Percentiles rank a stretch among this genome's conserved stretches.
phyloP scores from a whole-genome alignment of 2,329 filamentous ascomycete genomes.

The Aspergillus sp. region DNA sequence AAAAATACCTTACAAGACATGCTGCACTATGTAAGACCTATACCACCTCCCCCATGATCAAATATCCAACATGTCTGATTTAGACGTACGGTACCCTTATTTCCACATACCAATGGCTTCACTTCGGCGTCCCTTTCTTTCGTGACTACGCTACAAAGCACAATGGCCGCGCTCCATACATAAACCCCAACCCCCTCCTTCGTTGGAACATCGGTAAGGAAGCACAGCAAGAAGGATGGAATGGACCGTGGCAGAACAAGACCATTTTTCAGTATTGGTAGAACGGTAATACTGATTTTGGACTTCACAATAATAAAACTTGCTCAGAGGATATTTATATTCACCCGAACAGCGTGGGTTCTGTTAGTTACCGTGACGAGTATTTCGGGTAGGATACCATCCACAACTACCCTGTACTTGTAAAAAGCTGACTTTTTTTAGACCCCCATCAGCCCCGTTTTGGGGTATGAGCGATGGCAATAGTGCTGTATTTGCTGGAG shows the following conservation, averaged over 20 bases:
- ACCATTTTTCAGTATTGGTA: conserved; percentile 30
- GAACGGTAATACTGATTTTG: conserved; percentile 19
- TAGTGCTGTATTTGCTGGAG: conserved; percentile 17
- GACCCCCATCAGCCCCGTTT: conserved; percentile 4
- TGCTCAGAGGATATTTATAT: conserved; percentile 29
- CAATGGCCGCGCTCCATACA: conserved; percentile 19
- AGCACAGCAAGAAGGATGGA: conserved; percentile 10
- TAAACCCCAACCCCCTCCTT: conserved; percentile 22
- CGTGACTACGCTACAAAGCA: conserved; percentile 17
- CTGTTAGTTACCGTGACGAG: conserved; percentile 14
- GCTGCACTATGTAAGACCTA: too few relatives aligned
- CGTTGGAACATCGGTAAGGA: conserved; percentile 14
- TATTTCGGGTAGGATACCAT: conserved; percentile 5
- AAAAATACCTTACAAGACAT: conserved; percentile 1
- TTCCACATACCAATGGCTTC: conserved; percentile 15
- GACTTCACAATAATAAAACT: conserved; percentile 10
- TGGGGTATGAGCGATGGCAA: conserved; percentile 15
- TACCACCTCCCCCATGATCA: too few relatives aligned
- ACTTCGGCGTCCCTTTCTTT: conserved; percentile 17
- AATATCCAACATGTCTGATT: neutral
- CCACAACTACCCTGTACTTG: conserved; percentile 2
- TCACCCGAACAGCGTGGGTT: conserved; percentile 17
- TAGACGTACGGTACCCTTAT: conserved; percentile 13
- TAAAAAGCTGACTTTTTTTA: neutral
- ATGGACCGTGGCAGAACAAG: conserved; percentile 24